Evolutionary conservation across 805 yeast species (phyloP), one percentile per base, ranked within the genome.

Genomic region (Sugiyamaella valdiviana): DNA sequence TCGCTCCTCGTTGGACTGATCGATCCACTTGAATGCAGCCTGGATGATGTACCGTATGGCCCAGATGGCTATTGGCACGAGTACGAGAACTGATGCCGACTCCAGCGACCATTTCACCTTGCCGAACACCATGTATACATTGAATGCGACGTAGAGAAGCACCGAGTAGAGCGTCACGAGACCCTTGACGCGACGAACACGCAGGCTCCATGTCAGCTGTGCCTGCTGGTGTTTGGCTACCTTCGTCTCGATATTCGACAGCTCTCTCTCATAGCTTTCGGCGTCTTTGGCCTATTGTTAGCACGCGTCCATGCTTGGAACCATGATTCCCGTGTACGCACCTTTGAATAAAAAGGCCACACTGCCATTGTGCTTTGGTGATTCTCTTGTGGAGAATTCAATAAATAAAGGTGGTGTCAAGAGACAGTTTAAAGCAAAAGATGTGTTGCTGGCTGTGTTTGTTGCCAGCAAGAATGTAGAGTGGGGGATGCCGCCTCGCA

Each of bases 241-340:
- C 50, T 62, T 50, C 14, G 57, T 41, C 6, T 66, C 54, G 14
- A 69, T 55, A 15, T 47, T 41, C 39, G 63, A 61, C 24, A 69
- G 62, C 42, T 62, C 66, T 51, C 60, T 57, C 50, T 69, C 73
- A 53, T 62, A 68, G 22, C 57, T 43, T 22, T 50, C 46, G 14
- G 59, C 51, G 20, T 41, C 42, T 19, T 45, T 47, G 35, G 42
- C 5, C 51, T 45, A 20, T 15, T n/a, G 23, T 41, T 41, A 41
- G 14, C 23, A 2, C 6, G 14, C 3, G n/a, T 26, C 14, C 32
- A 26, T 2, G n/a, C 9, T 26, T 10, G 14, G 38, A 41, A 41
- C 20, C 37, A 41, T n/a, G 14, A 23, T 29, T 39, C 42, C 42
- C 9, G 42, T 39, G 15, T 20, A 41, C 22, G 10, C 14, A 22